Evolutionary conservation across 2,329 filamentous ascomycete species (phyloP).

Genomic region (Chaetomium globosum): DNA sequence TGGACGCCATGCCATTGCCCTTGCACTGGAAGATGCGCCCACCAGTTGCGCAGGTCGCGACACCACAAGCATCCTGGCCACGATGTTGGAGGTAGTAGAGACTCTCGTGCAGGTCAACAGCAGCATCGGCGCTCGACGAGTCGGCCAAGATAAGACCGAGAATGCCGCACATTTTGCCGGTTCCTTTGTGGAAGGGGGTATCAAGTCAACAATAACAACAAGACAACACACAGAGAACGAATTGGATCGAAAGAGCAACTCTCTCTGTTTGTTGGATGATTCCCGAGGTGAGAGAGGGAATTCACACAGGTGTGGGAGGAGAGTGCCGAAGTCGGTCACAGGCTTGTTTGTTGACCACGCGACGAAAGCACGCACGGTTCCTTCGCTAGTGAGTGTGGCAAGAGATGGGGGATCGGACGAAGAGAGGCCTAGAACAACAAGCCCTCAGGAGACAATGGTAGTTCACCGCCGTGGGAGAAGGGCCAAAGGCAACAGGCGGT

Average conservation of each 20-base stretch:
- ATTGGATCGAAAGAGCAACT: background rate
- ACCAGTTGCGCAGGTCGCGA: conserved; percentile 70
- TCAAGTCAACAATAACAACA: conserved; percentile 5
- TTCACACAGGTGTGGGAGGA: conserved; percentile 8
- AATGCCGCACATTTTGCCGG: conserved; percentile 61
- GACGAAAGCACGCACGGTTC: conserved; percentile 4
- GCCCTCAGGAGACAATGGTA: background rate
- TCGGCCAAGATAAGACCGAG: conserved; percentile 62
- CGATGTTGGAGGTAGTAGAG: conserved; percentile 72
- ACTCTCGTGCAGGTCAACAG: conserved; percentile 69
- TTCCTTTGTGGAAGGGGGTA: background rate
- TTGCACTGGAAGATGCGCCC: conserved; percentile 88
- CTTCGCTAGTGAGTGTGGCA: background rate
- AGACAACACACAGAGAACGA: background rate
- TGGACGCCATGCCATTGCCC: conserved; percentile 83
- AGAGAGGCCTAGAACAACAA: background rate
- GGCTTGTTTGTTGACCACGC: background rate
- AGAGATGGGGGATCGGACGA: background rate
- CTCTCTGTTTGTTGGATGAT: background rate
- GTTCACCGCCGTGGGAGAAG: conserved; percentile 26
- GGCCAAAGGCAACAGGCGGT: conserved; percentile 17
- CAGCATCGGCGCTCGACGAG: conserved; percentile 49
- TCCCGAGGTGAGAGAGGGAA: background rate
- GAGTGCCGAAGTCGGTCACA: conserved; percentile 26
- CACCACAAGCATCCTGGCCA: conserved; percentile 86